Conservation (phyloP, 31 red algal species). For the Asparagopsis taxiformis region DNA sequence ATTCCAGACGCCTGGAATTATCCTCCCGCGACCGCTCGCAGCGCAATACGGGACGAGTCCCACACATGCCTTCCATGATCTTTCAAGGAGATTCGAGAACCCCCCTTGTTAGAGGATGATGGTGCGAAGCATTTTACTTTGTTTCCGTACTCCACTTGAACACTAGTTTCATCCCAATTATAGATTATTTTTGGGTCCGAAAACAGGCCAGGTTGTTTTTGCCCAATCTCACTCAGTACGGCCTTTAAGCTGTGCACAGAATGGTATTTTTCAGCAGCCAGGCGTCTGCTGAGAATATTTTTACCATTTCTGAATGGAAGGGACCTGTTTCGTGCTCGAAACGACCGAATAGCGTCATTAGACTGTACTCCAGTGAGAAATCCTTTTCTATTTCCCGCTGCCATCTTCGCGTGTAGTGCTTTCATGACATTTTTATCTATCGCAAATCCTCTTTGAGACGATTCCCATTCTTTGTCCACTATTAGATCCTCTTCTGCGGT, state of each 20-base stretch:
- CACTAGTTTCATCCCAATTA: neutral
- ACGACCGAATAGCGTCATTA: neutral
- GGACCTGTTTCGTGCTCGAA: neutral
- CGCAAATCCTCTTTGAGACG: neutral
- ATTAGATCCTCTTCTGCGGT: neutral
- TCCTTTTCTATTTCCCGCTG: neutral
- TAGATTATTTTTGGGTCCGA: neutral
- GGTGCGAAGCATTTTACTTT: neutral
- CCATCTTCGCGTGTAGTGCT: neutral
- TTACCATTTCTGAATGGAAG: neutral
- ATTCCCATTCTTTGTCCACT: neutral
- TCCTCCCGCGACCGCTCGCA: too few relatives aligned
- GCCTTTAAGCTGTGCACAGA: neutral
- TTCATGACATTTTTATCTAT: neutral
- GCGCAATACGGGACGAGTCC: too few relatives aligned
- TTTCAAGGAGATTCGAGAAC: neutral
- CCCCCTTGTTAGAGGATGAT: neutral
- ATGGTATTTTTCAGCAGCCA: neutral
- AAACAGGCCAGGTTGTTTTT: neutral
- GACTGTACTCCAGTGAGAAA: neutral
- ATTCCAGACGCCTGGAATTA: too few relatives aligned
- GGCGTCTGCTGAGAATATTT: neutral
- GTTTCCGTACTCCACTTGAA: neutral
- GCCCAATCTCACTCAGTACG: neutral
- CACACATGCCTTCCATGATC: neutral